A percentile compares a stretch with the other conserved stretches of the same genome.
Evolutionary conservation across 1,284 basidiomycete genomes (phyloP).

Genomic region (Termitomyces sp.): DNA sequence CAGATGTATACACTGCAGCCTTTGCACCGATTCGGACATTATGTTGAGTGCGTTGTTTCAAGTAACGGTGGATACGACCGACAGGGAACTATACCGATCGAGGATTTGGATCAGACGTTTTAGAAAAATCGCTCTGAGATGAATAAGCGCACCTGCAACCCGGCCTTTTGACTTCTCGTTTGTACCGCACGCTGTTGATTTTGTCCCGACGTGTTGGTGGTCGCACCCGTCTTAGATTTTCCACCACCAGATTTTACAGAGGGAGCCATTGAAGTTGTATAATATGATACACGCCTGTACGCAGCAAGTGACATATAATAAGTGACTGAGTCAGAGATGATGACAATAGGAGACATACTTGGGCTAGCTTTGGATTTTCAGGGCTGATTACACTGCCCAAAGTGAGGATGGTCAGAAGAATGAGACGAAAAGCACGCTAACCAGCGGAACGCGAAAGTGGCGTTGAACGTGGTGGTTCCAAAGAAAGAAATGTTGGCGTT

Average conservation of each 20-base stretch:
- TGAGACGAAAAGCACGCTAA: constrained; percentile 12
- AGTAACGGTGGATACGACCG: constrained; percentile 91
- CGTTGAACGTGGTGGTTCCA: constrained; percentile 28
- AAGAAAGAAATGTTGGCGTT: constrained; percentile 28
- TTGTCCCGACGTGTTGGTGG: constrained; percentile 21
- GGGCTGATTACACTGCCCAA: neutral
- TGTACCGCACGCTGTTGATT: constrained; percentile 31
- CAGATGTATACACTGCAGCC: constrained; percentile 88
- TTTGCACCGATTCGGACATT: constrained; percentile 92
- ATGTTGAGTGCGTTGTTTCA: constrained; percentile 90
- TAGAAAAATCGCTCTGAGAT: neutral
- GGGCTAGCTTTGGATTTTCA: constrained; percentile 2
- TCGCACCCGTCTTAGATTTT: constrained; percentile 37
- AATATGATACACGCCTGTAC: neutral
- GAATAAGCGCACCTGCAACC: constrained; percentile 67
- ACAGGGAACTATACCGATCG: constrained; percentile 69
- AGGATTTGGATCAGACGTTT: neutral
- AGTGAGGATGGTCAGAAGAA: constrained; percentile 3
- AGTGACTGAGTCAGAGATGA: neutral
- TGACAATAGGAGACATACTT: constrained; percentile 13
- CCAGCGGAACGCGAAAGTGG: constrained; percentile 25
- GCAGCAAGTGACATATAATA: neutral
- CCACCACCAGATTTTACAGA: constrained; percentile 40
- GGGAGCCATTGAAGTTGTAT: constrained; percentile 31
- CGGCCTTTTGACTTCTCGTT: constrained; percentile 79